Conservation (phyloP, 345 rosid genomes). For the Trapa bicornis region DNA sequence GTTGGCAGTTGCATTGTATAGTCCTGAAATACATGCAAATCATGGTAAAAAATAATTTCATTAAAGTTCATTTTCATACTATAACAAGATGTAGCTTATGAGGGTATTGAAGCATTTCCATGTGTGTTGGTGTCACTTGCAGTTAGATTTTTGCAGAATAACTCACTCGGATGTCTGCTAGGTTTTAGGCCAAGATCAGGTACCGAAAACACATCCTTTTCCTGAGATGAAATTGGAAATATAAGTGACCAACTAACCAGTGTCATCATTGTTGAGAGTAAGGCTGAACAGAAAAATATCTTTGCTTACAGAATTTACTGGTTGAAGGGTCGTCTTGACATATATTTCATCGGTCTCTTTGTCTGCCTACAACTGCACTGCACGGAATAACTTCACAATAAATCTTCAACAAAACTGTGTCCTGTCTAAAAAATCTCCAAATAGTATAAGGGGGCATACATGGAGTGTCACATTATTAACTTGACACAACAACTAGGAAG, state of each 20-base stretch:
- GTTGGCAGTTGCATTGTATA: slow-evolving; percentile 87
- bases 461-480: slow-evolving; percentile 82
- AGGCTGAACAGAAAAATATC: background rate
- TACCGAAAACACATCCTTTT: slow-evolving; percentile 73
- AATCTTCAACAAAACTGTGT: background rate
- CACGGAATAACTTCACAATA: slow-evolving; percentile 5
- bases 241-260: background rate
- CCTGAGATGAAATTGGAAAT: slow-evolving; percentile 28
- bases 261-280: background rate
- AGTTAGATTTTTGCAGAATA: slow-evolving; percentile 90
- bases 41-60: slow-evolving; percentile 1
- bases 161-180: slow-evolving; percentile 84
- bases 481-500: slow-evolving; percentile 93
- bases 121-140: slow-evolving; percentile 99
- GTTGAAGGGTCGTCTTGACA: slow-evolving; percentile 96
- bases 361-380: slow-evolving; percentile 49
- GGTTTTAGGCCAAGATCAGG: slow-evolving; percentile 77
- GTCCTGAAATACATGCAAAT: slow-evolving; percentile 35
- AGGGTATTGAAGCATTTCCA: slow-evolving; percentile 28
- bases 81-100: background rate
- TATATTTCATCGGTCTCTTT: slow-evolving; percentile 88
- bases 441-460: slow-evolving; percentile 24
- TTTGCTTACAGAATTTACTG: slow-evolving; percentile 59
- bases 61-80: background rate
- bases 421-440: too few species aligned